A percentile compares a stretch with the other conserved stretches of the same genome.
phyloP scores from a whole-genome alignment of 495 filamentous ascomycete species.

The Niebla homalea region DNA sequence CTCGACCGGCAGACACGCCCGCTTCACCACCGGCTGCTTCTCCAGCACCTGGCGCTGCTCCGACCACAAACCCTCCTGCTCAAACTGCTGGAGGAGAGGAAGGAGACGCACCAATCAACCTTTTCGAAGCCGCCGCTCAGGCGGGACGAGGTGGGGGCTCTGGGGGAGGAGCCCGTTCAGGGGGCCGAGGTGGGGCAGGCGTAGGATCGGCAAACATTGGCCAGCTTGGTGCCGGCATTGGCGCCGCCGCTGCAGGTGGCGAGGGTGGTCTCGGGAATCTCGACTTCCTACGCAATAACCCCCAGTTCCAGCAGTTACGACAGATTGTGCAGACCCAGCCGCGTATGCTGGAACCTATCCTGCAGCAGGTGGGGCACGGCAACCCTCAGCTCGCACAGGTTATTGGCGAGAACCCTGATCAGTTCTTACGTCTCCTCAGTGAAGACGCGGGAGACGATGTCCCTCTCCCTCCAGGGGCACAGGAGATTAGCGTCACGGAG shows the following conservation, averaged over 20 bases:
- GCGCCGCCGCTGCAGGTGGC: conserved; percentile 29
- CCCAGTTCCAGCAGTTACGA: conserved; percentile 93
- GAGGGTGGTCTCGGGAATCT: conserved; percentile 59
- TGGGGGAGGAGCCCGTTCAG: conserved; percentile 23
- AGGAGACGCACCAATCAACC: conserved; percentile 66
- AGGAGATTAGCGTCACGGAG: conserved; percentile 82
- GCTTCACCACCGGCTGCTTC: conserved; percentile 13
- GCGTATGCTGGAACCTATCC: conserved; percentile 93
- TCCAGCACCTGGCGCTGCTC: conserved; percentile 19
- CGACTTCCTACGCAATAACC: conserved; percentile 90
- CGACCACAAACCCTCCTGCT: conserved; percentile 24
- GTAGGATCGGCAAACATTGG: conserved; percentile 37
- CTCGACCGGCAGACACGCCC: not conserved
- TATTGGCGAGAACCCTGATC: conserved; percentile 80
- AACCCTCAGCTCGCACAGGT: conserved; percentile 88
- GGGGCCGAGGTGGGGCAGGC: conserved; percentile 21
- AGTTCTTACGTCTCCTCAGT: conserved; percentile 76
- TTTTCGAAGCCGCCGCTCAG: conserved; percentile 87
- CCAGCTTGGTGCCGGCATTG: conserved; percentile 12
- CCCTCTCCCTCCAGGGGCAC: conserved; percentile 72
- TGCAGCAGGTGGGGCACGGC: conserved; percentile 89
- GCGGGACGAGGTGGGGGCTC: conserved; percentile 41
- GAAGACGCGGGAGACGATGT: conserved; percentile 65
- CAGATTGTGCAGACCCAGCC: conserved; percentile 95
- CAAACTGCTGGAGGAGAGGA: conserved; percentile 32